These are phyloP conservation scores for Gossypium stocksii DNA, from an alignment of 345 rosid species.

Conservation along the genomic window DNA sequence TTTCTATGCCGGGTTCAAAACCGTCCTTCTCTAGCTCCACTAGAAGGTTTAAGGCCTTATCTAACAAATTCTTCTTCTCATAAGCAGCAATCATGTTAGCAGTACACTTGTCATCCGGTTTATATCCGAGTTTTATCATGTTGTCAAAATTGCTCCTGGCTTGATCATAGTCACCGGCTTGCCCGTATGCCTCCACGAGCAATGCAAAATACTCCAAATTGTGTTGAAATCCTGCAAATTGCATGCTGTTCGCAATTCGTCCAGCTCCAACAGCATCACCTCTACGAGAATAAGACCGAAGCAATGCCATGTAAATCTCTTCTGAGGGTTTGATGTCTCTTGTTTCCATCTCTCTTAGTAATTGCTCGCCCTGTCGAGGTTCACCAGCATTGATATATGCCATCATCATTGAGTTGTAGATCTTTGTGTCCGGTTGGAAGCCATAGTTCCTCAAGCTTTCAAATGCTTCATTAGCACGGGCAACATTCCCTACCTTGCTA, in stretches of 20 bases:
- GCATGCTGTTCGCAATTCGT: conserved; percentile 45
- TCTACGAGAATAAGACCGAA: conserved; percentile 49
- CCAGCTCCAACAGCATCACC: conserved; percentile 47
- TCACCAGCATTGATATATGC: conserved; percentile 61
- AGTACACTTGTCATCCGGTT: conserved; percentile 58
- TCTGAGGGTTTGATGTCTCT: conserved; percentile 43
- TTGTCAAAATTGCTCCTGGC: conserved; percentile 60
- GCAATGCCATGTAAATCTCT: conserved; percentile 65
- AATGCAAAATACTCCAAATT: conserved; percentile 49
- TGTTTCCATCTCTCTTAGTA: conserved; percentile 52
- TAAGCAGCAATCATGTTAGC: conserved; percentile 64
- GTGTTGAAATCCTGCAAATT: conserved; percentile 36
- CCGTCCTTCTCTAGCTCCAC: conserved; percentile 75
- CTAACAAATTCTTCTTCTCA: conserved; percentile 55
- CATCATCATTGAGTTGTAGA: conserved; percentile 71
- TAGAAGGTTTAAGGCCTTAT: conserved; percentile 64
- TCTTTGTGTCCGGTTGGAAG: conserved; percentile 50
- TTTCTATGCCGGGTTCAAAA: conserved; percentile 66
- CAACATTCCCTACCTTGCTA: conserved; percentile 63
- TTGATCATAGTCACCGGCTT: conserved; percentile 43
- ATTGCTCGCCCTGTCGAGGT: conserved; percentile 39
- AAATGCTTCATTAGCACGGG: conserved; percentile 61
- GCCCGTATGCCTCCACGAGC: conserved; percentile 57
- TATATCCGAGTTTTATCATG: conserved; percentile 51
- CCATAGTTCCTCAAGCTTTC: conserved; percentile 57